phyloP scores from a whole-genome alignment of 495 filamentous ascomycete genomes.

The Chaetomium fimeti region DNA sequence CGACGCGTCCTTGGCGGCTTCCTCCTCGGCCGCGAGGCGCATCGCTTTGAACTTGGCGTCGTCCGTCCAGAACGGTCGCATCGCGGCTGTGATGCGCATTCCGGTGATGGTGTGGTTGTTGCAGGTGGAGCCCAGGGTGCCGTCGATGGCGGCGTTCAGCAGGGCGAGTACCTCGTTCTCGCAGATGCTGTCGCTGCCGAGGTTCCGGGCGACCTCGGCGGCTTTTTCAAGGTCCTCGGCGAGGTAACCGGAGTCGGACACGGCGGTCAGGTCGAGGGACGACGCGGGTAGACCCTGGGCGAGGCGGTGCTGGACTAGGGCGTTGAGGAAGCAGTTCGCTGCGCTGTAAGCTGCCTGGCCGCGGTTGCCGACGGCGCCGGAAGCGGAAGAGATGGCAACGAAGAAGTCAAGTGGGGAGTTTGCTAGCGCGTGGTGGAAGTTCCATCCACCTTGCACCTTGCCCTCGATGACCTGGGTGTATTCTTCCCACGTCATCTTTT shows the following conservation, averaged over 20 bases:
- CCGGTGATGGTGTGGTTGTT: slow-evolving; percentile 54
- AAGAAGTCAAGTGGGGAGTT: slow-evolving; percentile 63
- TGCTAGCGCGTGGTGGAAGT: slow-evolving; percentile 56
- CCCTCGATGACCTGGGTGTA: slow-evolving; percentile 51
- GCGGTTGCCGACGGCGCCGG: slow-evolving; percentile 58
- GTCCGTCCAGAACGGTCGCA: slow-evolving; percentile 51
- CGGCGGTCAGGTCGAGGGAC: slow-evolving; percentile 56
- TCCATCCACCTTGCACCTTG: slow-evolving; percentile 57
- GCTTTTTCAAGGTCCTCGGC: slow-evolving; percentile 48
- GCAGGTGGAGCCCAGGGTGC: slow-evolving; percentile 39
- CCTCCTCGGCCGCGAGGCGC: slow-evolving; percentile 47
- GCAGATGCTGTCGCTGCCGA: slow-evolving; percentile 53
- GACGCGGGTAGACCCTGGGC: slow-evolving; percentile 48
- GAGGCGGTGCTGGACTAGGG: slow-evolving; percentile 50
- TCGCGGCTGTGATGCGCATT: slow-evolving; percentile 47
- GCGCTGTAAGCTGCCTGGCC: slow-evolving; percentile 65
- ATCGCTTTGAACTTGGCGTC: slow-evolving; percentile 55
- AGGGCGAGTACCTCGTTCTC: slow-evolving; percentile 53
- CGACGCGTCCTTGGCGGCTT: slow-evolving; percentile 39
- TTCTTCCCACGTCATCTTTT: slow-evolving; percentile 55
- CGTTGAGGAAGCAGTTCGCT: slow-evolving; percentile 62
- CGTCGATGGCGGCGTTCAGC: slow-evolving; percentile 48
- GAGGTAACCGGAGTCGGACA: slow-evolving; percentile 58
- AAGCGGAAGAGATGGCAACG: slow-evolving; percentile 60
- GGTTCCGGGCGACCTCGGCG: slow-evolving; percentile 48